A percentile compares a stretch with the other conserved stretches of the same genome.
Conservation (phyloP, 352 stramenopile genomes). For the Phytophthora crassamura region DNA sequence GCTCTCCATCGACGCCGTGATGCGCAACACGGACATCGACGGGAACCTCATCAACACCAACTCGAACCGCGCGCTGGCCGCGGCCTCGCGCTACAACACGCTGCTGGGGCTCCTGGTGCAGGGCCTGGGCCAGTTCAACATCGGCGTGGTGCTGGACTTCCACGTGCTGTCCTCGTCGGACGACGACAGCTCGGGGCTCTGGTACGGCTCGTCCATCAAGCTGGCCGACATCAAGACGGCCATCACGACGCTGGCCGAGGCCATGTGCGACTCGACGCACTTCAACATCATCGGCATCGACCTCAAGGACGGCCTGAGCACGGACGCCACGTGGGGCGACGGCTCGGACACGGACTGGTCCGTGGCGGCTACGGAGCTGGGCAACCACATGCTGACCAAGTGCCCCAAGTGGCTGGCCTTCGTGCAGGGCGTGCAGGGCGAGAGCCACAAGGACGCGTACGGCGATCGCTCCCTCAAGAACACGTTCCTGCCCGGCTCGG, state of each 20-base stretch:
- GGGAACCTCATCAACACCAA: slow-evolving; percentile 84
- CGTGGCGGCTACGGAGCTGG: slow-evolving; percentile 68
- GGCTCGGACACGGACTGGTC: slow-evolving; percentile 81
- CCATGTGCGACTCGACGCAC: slow-evolving; percentile 81
- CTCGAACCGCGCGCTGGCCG: slow-evolving; percentile 76
- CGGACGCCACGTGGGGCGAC: slow-evolving; percentile 78
- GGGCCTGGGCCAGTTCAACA: slow-evolving; percentile 76
- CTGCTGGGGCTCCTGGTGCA: slow-evolving; percentile 68
- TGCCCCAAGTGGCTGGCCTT: slow-evolving; percentile 86
- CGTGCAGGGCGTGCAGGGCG: slow-evolving; percentile 73
- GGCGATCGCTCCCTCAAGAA: slow-evolving; percentile 64
- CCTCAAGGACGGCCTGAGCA: slow-evolving; percentile 75
- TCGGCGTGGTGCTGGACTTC: slow-evolving; percentile 85
- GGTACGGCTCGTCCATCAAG: slow-evolving; percentile 81
- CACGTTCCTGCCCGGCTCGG: slow-evolving; percentile 71
- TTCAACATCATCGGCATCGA: slow-evolving; percentile 90
- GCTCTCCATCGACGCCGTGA: slow-evolving; percentile 72
- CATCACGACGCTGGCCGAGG: slow-evolving; percentile 75
- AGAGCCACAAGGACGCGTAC: slow-evolving; percentile 74
- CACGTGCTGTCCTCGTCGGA: slow-evolving; percentile 65
- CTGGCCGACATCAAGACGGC: slow-evolving; percentile 77
- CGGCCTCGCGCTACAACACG: slow-evolving; percentile 70
- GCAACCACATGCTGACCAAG: slow-evolving; percentile 64
- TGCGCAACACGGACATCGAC: slow-evolving; percentile 71
- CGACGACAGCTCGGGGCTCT: slow-evolving; percentile 59